Evolutionary conservation across 805 yeast species (phyloP).

Genomic region (Kluyveromyces wickerhamii): DNA sequence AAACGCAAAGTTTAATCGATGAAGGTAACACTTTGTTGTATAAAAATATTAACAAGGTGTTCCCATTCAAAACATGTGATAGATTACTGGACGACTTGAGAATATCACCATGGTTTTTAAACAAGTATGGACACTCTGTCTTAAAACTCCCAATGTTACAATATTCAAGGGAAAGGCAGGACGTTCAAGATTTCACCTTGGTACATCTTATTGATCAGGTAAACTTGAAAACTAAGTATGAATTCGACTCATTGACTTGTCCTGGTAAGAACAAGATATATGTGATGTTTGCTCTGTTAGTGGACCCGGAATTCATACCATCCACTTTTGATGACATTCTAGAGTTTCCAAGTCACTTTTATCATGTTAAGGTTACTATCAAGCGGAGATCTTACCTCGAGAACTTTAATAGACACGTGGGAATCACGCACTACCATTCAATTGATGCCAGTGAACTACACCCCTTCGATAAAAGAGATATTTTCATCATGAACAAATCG

Average conservation of each 20-base stretch:
- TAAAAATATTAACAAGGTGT: slow-evolving; percentile 11
- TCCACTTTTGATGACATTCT: slow-evolving; percentile 12
- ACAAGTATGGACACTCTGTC: slow-evolving; percentile 13
- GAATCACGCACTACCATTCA: slow-evolving; percentile 29
- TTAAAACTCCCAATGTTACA: slow-evolving; percentile 22
- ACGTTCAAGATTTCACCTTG: slow-evolving; percentile 16
- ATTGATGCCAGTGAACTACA: slow-evolving; percentile 24
- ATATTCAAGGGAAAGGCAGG: slow-evolving; percentile 25
- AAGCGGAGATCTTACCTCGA: slow-evolving; percentile 26
- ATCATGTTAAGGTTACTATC: slow-evolving; percentile 31
- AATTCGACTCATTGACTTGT: slow-evolving; percentile 22
- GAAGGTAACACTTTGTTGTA: slow-evolving; percentile 24
- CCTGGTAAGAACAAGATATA: slow-evolving; percentile 24
- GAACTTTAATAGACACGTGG: slow-evolving; percentile 21
- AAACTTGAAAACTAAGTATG: slow-evolving; percentile 22
- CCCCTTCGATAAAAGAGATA: slow-evolving; percentile 26
- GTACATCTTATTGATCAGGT: slow-evolving; percentile 27
- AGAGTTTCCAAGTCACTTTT: slow-evolving; percentile 16
- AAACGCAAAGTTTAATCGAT: too few species aligned
- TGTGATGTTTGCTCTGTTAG: slow-evolving; percentile 25
- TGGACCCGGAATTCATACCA: slow-evolving; percentile 14
- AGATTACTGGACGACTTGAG: slow-evolving; percentile 59
- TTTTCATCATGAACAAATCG: slow-evolving; percentile 12
- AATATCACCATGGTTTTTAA: slow-evolving; percentile 33
- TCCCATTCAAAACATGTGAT: slow-evolving; percentile 54